Base-by-base conservation (phyloP, 257 asterid species). In the Gentiana dahurica region DNA sequence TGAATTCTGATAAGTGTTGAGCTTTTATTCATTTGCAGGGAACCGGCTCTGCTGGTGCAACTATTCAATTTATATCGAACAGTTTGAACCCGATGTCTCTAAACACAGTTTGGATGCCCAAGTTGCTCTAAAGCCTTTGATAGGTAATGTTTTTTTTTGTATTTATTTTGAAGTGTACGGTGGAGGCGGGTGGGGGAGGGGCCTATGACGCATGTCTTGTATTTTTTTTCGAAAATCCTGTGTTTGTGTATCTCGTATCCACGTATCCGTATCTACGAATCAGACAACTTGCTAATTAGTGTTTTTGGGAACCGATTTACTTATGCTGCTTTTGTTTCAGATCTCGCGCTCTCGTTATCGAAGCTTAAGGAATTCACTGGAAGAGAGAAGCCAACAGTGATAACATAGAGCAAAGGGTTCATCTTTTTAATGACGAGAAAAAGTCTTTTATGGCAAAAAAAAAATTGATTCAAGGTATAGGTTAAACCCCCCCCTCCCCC, bases 31-130 rank as follows among this genome's bases (percentile, higher is more conserved):
- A 49, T 50, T 61, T 68, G 41, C 60, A 87, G 98, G 98, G 96
- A 54, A 91, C 98, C 54, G 96, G 98, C 33, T 91, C 98, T 59
- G 96, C 98, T 67, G 98, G 96, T 60, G 95, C 98, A 60, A 91
- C 96, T 2, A 79, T 91, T 54, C 84, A 49, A 66, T 91, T 72
- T 91, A 91, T 47, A 74, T 83, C 5, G 96, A 91, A 65, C 92
- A 85, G 69, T 91, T 79, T 47, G 96, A 91, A 78, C 82, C 88
- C 1, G 95, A 91, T 68, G 81, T 73, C 55, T 76, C 95, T 36
- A 87, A 87, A 64, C 95, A 91, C 65, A 55, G 68, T 8, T 66
- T 82, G 70, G 98, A 87, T 79, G 95, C 98, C 60, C 95, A 87
- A 71, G 74, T 34, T 68, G 95, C 95, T 5, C 64, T 91, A 48